Conservation (phyloP, 495 filamentous ascomycete genomes). For the Immersiella caudata region DNA sequence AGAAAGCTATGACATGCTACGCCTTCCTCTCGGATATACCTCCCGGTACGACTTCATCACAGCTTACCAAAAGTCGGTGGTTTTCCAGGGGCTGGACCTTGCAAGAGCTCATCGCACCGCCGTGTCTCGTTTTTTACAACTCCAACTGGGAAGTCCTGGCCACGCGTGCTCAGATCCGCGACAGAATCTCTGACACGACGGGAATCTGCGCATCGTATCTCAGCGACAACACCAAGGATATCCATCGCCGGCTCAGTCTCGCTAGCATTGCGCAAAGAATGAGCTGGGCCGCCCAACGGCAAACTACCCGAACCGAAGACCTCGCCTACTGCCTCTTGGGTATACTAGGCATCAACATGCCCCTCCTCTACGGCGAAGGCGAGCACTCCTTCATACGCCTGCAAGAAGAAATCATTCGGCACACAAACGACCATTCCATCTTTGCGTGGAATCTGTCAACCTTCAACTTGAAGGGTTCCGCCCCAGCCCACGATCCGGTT, state of each 20-base stretch:
- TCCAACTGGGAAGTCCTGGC: slow-evolving; percentile 31
- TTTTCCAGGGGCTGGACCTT: slow-evolving; percentile 45
- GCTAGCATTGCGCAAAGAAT: slow-evolving; percentile 2
- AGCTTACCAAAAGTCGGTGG: slow-evolving; percentile 28
- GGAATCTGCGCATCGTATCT: not conserved
- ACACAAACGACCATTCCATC: not conserved
- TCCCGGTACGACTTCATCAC: not conserved
- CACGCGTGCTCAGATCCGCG: slow-evolving; percentile 11
- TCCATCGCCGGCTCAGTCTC: not conserved
- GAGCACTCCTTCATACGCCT: slow-evolving; percentile 13
- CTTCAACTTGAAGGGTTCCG: not conserved
- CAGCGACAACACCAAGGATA: not conserved
- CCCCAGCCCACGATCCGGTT: not conserved
- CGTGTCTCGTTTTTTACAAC: slow-evolving; percentile 36
- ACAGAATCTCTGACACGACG: slow-evolving; percentile 10
- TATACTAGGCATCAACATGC: slow-evolving; percentile 19
- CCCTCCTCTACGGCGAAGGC: slow-evolving; percentile 19
- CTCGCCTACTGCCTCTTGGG: slow-evolving; percentile 15
- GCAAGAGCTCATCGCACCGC: slow-evolving; percentile 45
- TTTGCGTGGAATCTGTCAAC: not conserved
- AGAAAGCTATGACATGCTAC: slow-evolving; percentile 35
- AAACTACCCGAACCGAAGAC: slow-evolving; percentile 18
- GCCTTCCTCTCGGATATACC: slow-evolving; percentile 33
- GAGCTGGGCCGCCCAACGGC: not conserved
- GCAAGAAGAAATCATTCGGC: slow-evolving; percentile 12